Evolutionary conservation across 768 basidiomycete genomes (phyloP).

Genomic region (Nevesoporus exiguus): DNA sequence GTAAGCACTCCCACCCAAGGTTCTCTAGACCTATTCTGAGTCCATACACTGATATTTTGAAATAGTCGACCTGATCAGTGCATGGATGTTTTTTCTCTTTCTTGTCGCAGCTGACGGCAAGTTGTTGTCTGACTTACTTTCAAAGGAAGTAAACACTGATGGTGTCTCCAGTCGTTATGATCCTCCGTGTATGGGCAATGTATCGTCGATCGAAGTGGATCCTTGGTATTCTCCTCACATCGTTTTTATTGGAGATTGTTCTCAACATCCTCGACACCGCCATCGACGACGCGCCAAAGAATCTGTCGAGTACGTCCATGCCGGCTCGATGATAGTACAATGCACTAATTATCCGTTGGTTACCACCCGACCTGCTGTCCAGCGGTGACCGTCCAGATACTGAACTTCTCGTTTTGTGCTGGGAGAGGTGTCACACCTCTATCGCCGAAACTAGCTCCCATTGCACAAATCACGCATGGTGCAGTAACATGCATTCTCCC

Average conservation of each 20-base stretch:
- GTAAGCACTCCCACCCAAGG: background rate
- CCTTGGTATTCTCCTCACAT: background rate
- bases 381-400: background rate
- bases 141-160: too few species aligned
- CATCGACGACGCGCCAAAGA: background rate
- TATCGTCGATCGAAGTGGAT: background rate
- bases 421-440: background rate
- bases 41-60: background rate
- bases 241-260: background rate
- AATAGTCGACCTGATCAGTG: background rate
- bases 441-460: too few species aligned
- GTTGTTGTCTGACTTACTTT: background rate
- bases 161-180: background rate
- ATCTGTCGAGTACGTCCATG: background rate
- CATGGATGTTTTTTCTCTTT: conserved; percentile 1
- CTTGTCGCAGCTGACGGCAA: background rate
- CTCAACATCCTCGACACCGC: background rate
- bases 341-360: background rate
- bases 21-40: too few species aligned
- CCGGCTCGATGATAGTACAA: background rate
- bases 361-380: background rate
- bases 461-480: background rate
- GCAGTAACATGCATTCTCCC: background rate
- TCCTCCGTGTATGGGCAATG: background rate
- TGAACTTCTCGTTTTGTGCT: background rate